Percentiles rank a stretch among this genome's conserved stretches.
Conservation (phyloP, 352 stramenopile species). For the Phytophthora meadii region DNA sequence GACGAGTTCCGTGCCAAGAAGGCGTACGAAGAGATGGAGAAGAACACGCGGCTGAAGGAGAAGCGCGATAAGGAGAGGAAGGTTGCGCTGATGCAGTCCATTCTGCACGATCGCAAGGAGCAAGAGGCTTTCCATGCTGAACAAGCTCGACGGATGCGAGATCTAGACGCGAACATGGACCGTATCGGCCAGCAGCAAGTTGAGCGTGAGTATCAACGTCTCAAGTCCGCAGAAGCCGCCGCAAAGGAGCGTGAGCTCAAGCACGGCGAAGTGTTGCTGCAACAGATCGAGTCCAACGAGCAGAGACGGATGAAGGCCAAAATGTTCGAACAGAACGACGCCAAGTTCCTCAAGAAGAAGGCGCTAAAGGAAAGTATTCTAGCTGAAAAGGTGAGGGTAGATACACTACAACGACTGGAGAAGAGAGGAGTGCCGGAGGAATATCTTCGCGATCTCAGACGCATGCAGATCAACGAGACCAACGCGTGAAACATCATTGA, state of each 20-base stretch:
- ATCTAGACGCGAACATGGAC: slow-evolving; percentile 54
- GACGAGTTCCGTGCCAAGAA: slow-evolving; percentile 82
- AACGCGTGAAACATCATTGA: slow-evolving; percentile 48
- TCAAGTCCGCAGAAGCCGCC: slow-evolving; percentile 41
- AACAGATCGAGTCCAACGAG: slow-evolving; percentile 72
- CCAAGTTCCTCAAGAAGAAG: slow-evolving; percentile 79
- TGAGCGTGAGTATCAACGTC: slow-evolving; percentile 52
- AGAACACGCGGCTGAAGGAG: slow-evolving; percentile 58
- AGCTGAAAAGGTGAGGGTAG: slow-evolving; percentile 73
- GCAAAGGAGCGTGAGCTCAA: slow-evolving; percentile 41
- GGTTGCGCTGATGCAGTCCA: slow-evolving; percentile 51
- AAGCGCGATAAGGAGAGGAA: slow-evolving; percentile 57
- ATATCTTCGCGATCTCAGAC: slow-evolving; percentile 71
- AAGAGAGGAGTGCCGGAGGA: slow-evolving; percentile 72
- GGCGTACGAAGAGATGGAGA: slow-evolving; percentile 72
- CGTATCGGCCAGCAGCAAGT: slow-evolving; percentile 47
- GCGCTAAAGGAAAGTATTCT: slow-evolving; percentile 74
- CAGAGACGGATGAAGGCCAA: slow-evolving; percentile 61
- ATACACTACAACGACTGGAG: slow-evolving; percentile 66
- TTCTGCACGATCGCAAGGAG: slow-evolving; percentile 58
- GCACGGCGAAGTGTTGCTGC: slow-evolving; percentile 43
- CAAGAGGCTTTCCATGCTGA: slow-evolving; percentile 63
- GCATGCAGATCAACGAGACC: slow-evolving; percentile 70
- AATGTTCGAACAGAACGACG: slow-evolving; percentile 73
- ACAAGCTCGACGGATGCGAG: slow-evolving; percentile 44